Base-by-base conservation (phyloP, 805 yeast genomes). In the Wickerhamiella nectarea region DNA sequence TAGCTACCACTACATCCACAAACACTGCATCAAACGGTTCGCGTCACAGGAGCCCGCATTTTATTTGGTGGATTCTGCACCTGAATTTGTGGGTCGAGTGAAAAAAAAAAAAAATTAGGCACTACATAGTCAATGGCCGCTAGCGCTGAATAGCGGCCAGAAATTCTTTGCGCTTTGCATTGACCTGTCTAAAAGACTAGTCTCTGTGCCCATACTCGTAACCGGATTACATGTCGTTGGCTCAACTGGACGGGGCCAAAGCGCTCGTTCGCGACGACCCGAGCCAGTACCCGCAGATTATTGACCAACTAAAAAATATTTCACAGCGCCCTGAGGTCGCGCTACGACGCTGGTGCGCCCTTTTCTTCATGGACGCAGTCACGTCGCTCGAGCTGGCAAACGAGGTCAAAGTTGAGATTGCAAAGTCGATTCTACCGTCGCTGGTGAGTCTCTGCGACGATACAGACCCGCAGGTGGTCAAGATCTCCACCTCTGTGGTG, bases 401-500 rank as follows among this genome's bases (percentile, higher is more conserved):
- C 20, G 47, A 44, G 6, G 50, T 47, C 18, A 57, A 55, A 36
- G 43, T 48, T 34, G 50, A 45, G 7, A 47, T 62, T 7, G 56
- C 64, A 2, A 45, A 50, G 8, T 53, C 53, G 9, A 52, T 62
- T 21, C 47, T 62, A 29, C 58, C 53, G 15, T 45, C 61, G 2
- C 31, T 65, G 10, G 38, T 33, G 21, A 41, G 38, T 4, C 51
- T 64, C 40, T 44, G 58, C 11, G 42, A 44, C 2, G 64, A 56
- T 29, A 26, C 37, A 2, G 55, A 61, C 35, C 29, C 48, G 3
- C 41, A 26, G 12, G 56, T 61, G 3, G 54, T 50, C 15, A 68
- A 67, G 52, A 59, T 61, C 40, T 60, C 68, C 12, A 57, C 71
- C 3, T 56, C 66, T 19, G 58, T 70, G 10, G 56, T 68, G 17